Evolutionary conservation across 345 rosid species (phyloP), one percentile per base, ranked within the genome.

Genomic region (Lepidium sativum): DNA sequence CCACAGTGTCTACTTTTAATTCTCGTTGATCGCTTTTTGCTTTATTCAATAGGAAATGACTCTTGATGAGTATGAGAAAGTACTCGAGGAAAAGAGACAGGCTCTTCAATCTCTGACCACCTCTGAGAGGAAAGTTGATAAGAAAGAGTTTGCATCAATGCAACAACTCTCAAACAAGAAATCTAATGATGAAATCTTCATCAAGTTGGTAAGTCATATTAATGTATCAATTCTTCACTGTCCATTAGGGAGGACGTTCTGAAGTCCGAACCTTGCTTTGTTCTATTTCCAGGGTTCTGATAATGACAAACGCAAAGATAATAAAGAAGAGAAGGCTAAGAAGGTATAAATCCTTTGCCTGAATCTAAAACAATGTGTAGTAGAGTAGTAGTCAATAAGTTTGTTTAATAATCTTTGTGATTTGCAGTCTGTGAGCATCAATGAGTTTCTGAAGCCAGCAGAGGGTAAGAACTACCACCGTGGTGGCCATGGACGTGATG

Each of bases 281-380:
- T 15, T 65, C 13, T 75, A 45, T 67, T 72, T 9, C 18, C 40
- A 95, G 99, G 96, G 98, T 45, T 84, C 91, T 61, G 99, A 87
- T n/a, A 95, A 88, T 82, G 99, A 95, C 80, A 95, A 80, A 67
- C 80, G 86, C 71, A 91, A 78, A 74, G 99, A 95, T 68, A 98
- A 95, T 49, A 95, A 87, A 72, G 99, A 95, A 60, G 99, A 91
- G 70, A 88, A 57, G 69, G 84, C 82, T 20, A 91, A 87, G 75
- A 91, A 88, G 99, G 99, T 95, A 20, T 54, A 49, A 8, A 6
- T 62, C 32, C 29, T 27, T 51, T 50, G 1, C 51, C 41, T 27
- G 1, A 37, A 65, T 25, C 35, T 1, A 40, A 23, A 33, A 12
- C 13, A 33, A 48, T 23, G 40, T 49, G 1, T 21, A 41, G n/a